A percentile compares a stretch with the other conserved stretches of the same genome.
Evolutionary conservation across 306 rosid species (phyloP).

Genomic region (Cucumis cinereus): DNA sequence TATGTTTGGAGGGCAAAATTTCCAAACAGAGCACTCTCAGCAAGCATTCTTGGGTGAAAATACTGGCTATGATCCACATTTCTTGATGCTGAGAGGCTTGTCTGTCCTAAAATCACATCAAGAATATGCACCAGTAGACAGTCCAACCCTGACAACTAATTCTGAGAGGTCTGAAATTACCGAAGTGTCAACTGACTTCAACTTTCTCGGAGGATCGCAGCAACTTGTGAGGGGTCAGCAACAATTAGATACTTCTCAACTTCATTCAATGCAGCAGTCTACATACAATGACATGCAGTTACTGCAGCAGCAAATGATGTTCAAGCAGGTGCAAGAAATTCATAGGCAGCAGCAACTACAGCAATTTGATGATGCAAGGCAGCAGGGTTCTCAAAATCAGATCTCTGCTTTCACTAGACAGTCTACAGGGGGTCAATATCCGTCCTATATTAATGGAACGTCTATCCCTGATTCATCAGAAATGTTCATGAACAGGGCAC

Average conservation of each 20-base stretch:
- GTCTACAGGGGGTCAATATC: slow-evolving; percentile 25
- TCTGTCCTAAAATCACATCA: slow-evolving; percentile 23
- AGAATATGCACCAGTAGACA: slow-evolving; percentile 44
- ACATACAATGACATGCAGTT: slow-evolving; percentile 37
- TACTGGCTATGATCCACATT: slow-evolving; percentile 19
- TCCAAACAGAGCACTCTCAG: slow-evolving; percentile 21
- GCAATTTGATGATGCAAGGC: slow-evolving; percentile 34
- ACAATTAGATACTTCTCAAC: slow-evolving; percentile 18
- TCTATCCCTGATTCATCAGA: slow-evolving; percentile 33
- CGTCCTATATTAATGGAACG: slow-evolving; percentile 35
- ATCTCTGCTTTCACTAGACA: slow-evolving; percentile 31
- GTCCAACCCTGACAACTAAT: slow-evolving; percentile 50
- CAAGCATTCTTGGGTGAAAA: slow-evolving; percentile 21
- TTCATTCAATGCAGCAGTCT: slow-evolving; percentile 42
- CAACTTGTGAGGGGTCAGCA: slow-evolving; percentile 30
- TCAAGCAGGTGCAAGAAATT: slow-evolving; percentile 41
- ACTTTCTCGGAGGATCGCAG: slow-evolving; percentile 30
- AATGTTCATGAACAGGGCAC: slow-evolving; percentile 34
- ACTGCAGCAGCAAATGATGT: slow-evolving; percentile 35
- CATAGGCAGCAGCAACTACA: slow-evolving; percentile 47
- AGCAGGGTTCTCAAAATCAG: slow-evolving; percentile 32
- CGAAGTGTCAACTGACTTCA: slow-evolving; percentile 37
- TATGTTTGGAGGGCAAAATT: slow-evolving; percentile 29
- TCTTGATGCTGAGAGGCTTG: slow-evolving; percentile 18
- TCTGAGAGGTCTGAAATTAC: slow-evolving; percentile 49